Evolutionary conservation across 345 rosid genomes (phyloP), one percentile per base, ranked within the genome.

Genomic region (Aegle marmelos): DNA sequence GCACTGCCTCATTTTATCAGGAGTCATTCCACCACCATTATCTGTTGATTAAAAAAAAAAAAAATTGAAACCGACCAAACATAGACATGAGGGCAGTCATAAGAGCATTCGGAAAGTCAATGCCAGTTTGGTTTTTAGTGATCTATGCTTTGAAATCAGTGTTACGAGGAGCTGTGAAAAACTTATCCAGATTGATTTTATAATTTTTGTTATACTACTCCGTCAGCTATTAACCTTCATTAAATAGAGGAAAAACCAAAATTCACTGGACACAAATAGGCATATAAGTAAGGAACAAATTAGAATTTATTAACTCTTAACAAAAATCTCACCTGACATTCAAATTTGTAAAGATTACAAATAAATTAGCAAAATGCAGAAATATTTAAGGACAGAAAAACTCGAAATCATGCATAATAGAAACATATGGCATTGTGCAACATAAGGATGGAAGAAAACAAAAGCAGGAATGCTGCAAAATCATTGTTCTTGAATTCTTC

Each of bases 11-110:
- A 94, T 86, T 83, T 88, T 88, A 66, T 79, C 85, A 4, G 96
- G 89, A 73, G 79, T 79, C 95, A 94, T 91, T 53, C 97, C 95
- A 76, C 97, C 93, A 63, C 98, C 97, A 84, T 92, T 80, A 75
- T 94, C 98, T 94, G 85, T 82, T 77, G 27, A 64, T 22, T n/a
- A n/a, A n/a, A n/a, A 37, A 41, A 53, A 17, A 53, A 30, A 19
- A 19, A 61, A 74, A 74, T 61, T 41, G 27, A 45, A 74, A 27
- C 36, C 54, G 21, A 19, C 17, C 54, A 37, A 73, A n/a, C 8
- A 60, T 59, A n/a, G 33, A 14, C 70, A 74, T 41, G 68, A 41
- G 67, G 13, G 41, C 61, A 21, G 58, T 69, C 25, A 33, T 31
- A 30, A 53, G 27, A 21, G 41, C 28, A 70, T 70, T 30, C 19